Evolutionary conservation across 371 early-diverging fungal genomes (phyloP).

Genomic region (Rhizopus arrhizus): DNA sequence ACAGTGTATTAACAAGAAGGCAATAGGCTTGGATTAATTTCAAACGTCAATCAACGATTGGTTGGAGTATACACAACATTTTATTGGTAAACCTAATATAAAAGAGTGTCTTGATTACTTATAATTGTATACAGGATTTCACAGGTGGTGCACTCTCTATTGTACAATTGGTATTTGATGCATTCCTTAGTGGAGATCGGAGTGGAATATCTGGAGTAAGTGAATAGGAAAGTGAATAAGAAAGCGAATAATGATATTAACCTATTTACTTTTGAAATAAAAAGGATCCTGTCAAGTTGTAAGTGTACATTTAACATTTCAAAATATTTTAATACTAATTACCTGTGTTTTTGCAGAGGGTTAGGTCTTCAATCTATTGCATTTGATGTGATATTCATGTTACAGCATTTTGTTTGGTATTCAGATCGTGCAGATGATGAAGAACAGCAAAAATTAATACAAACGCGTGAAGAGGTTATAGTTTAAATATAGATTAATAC

Average conservation of each 20-base stretch:
- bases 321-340: no score
- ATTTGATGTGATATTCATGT: conserved; percentile 84
- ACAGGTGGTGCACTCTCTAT: conserved; percentile 86
- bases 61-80: conserved; percentile 93
- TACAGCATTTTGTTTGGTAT: conserved; percentile 83
- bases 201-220: conserved; percentile 68
- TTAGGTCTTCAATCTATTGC: conserved; percentile 78
- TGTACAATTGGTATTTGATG: conserved; percentile 80
- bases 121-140: conserved; percentile 62
- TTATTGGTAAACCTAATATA: conserved; percentile 53
- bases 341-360: conserved; percentile 43
- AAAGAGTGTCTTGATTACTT: not conserved
- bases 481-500: not conserved
- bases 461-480: conserved; percentile 16
- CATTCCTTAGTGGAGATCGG: conserved; percentile 67
- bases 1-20: not conserved
- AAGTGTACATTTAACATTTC: conserved; percentile 17
- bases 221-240: not conserved
- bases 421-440: conserved; percentile 25
- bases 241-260: not conserved
- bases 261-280: not conserved
- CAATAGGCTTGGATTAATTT: conserved; percentile 73
- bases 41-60: conserved; percentile 78
- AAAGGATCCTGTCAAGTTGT: conserved; percentile 60
- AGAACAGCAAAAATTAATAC: not conserved